These are phyloP conservation scores for Thermochaetoides thermophila DNA, from an alignment of 495 filamentous ascomycete genomes.

Conservation along the genomic window DNA sequence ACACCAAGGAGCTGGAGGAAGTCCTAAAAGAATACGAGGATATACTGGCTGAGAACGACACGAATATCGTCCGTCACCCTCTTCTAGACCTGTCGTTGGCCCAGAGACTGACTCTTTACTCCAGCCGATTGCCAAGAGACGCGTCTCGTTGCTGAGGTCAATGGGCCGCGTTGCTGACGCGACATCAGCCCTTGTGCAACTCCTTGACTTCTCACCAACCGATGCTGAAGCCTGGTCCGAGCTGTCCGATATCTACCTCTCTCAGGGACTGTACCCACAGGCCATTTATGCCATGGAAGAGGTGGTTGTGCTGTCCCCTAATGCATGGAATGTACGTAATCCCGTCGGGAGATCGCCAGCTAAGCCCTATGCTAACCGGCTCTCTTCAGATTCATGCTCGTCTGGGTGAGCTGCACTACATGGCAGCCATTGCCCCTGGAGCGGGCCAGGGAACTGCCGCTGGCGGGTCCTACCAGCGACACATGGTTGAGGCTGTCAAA, in stretches of 20 bases:
- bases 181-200: conserved; percentile 51
- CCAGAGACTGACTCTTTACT: too few relatives aligned
- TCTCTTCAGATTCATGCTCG: conserved; percentile 62
- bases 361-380: conserved; percentile 16
- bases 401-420: conserved; percentile 67
- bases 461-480: conserved; percentile 28
- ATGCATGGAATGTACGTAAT: conserved; percentile 78
- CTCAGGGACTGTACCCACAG: conserved; percentile 60
- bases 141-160: conserved; percentile 62
- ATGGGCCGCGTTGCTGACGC: conserved; percentile 56
- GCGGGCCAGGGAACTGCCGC: too few relatives aligned
- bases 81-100: too few relatives aligned
- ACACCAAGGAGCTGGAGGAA: conserved; percentile 44
- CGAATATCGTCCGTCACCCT: conserved; percentile 54
- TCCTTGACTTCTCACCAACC: conserved; percentile 72
- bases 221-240: conserved; percentile 94
- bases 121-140: conserved; percentile 75
- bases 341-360: conserved; percentile 2
- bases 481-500: conserved; percentile 55
- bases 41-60: conserved; percentile 54
- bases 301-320: conserved; percentile 72
- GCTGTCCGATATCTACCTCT: conserved; percentile 69
- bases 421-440: conserved; percentile 40
- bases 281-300: conserved; percentile 85
- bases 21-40: conserved; percentile 65